phyloP scores from a whole-genome alignment of 352 stramenopile genomes.

The Bremia lactucae region DNA sequence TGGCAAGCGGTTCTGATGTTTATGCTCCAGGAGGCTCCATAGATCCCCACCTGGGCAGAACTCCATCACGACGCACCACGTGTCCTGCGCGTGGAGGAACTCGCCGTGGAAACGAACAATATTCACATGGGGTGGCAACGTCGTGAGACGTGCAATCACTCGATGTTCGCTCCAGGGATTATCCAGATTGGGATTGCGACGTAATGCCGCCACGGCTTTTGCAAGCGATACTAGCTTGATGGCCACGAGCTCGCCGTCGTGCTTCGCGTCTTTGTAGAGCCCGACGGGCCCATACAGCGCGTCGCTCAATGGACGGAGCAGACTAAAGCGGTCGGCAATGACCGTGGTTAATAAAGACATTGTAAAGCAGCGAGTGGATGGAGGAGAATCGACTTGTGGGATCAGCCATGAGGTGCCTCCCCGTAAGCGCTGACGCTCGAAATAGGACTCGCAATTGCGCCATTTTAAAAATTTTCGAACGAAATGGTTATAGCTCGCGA shows the following conservation, averaged over 20 bases:
- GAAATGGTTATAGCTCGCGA: neutral
- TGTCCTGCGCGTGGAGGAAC: constrained; percentile 29
- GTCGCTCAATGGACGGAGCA: constrained; percentile 7
- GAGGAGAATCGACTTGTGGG: neutral
- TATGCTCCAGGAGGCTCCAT: constrained; percentile 20
- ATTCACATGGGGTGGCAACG: constrained; percentile 24
- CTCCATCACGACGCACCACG: constrained; percentile 47
- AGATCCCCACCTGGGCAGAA: constrained; percentile 40
- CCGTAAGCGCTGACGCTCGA: neutral
- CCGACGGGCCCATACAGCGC: constrained; percentile 34
- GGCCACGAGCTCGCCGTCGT: constrained; percentile 23
- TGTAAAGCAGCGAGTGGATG: neutral
- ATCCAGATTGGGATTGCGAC: constrained; percentile 22
- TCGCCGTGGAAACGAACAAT: constrained; percentile 30
- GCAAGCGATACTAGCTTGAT: constrained; percentile 38
- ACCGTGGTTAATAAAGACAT: constrained; percentile 1
- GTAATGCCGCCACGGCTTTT: constrained; percentile 16
- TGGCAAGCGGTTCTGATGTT: constrained; percentile 10
- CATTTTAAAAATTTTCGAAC: neutral
- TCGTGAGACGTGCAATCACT: constrained; percentile 14
- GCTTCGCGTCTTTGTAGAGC: constrained; percentile 28
- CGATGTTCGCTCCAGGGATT: constrained; percentile 35
- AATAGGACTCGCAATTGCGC: neutral
- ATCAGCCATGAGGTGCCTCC: neutral
- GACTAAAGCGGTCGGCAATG: constrained; percentile 12